Base-by-base conservation (phyloP, 2,329 filamentous ascomycete species). In the Exophiala spinifera region DNA sequence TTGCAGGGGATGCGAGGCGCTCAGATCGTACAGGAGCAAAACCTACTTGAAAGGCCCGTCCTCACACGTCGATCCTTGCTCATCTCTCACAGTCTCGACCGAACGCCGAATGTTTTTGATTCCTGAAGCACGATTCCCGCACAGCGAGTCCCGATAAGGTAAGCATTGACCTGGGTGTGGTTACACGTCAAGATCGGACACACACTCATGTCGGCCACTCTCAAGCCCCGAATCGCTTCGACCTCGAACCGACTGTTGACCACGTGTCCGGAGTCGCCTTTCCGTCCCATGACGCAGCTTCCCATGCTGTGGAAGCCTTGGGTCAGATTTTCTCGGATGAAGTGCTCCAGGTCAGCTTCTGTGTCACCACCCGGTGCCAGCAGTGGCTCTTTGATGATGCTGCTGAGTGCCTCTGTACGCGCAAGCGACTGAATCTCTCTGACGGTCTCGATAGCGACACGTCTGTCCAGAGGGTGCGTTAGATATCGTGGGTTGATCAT, bases 241-340 rank as follows among this genome's bases (percentile, higher is more conserved):
- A 67, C 66, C 39, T 53, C 59, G 6, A 61, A 64, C n/a, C 63
- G 56, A 21, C 45, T 51, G 48, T 71, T 68, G 7, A 72, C 53
- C 1, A 72, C 70, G 6, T 14, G 20, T 44, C 20, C 8, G 11
- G 20, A 14, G 20, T 25, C 42, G 10, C n/a, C 20, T 19, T 15
- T 2, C 6, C 44, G 63, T 0, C 71, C 72, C 70, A 73, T 75
- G 14, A 63, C 67, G 46, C 67, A 71, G 0, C 69, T 71, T 6
- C 63, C 63, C 1, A 61, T 45, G 1, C 66, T 65, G 56, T 74
- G 70, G 50, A 61, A 71, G 14, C 71, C 54, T 1, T 66, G 64
- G 53, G 63, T 67, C 14, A 69, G 40, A 13, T 53, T 67, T 8
- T 65, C 54, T 14, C 61, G 56, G 15, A 66, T 56, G 4, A 46